These are phyloP conservation scores for Kitagawia praeruptora DNA, from an alignment of 129 eudicot genomes.

Conservation along the genomic window DNA sequence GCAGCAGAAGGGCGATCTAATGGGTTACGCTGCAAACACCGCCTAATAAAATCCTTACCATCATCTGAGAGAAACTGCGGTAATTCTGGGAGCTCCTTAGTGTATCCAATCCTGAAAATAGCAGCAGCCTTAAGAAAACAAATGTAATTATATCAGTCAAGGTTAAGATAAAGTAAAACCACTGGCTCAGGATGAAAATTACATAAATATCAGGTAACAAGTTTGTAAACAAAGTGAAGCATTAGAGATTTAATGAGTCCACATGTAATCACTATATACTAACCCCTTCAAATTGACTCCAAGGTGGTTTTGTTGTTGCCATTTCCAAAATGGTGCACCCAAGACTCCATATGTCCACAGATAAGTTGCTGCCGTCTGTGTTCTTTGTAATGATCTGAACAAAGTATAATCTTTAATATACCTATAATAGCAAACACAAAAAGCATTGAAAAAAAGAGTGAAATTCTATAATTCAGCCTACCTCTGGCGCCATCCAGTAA, in stretches of 20 bases:
- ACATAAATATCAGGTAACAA: background rate
- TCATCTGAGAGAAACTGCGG: conserved; percentile 62
- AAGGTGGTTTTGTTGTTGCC: conserved; percentile 80
- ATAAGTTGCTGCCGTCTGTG: conserved; percentile 48
- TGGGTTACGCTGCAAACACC: conserved; percentile 63
- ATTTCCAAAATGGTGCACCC: conserved; percentile 84
- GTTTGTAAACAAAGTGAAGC: background rate
- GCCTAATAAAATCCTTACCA: conserved; percentile 61
- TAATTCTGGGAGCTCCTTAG: conserved; percentile 59
- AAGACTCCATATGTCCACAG: conserved; percentile 89
- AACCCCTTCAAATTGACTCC: conserved; percentile 92
- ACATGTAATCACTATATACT: conserved; percentile 14
- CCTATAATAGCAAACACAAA: background rate
- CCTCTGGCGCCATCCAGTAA: conserved; percentile 79
- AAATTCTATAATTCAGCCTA: conserved; percentile 8
- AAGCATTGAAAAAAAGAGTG: conserved; percentile 1
- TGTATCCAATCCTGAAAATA: conserved; percentile 67
- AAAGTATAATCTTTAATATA: background rate
- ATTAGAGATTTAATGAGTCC: background rate
- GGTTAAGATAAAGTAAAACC: background rate
- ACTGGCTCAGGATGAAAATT: background rate
- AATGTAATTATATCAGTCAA: background rate
- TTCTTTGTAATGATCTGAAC: conserved; percentile 60
- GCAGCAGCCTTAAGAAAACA: conserved; percentile 52
- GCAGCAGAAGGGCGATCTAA: conserved; percentile 55